Base-by-base conservation (phyloP, 2,329 filamentous ascomycete species). In the Graphium sp. region DNA sequence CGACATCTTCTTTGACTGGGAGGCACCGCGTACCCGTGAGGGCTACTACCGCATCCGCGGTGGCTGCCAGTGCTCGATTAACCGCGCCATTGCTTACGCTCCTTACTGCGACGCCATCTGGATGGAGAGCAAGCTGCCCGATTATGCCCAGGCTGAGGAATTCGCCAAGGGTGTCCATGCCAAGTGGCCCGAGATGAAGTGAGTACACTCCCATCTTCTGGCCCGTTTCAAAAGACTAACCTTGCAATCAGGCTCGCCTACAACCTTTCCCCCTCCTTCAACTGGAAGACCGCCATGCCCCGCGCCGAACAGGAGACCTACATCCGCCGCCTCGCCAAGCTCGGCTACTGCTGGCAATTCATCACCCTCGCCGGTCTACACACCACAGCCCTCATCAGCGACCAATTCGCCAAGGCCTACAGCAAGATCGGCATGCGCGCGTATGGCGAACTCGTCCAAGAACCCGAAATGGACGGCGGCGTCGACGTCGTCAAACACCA, bases 261-360 rank as follows among this genome's bases (percentile, higher is more conserved):
- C 65, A 98, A 98, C 65, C 76, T 98, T 38, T 94, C 84, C 0
- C 89, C 89, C 18, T 93, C 84, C 4, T 98, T 98, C 77, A 98
- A 98, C 72, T 98, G 89, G 89, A 95, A 95, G 65, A 68, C 84
- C 33, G 89, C 87, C 43, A 94, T 94, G 85, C 67, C 82, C 24
- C 73, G 79, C 39, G 65, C 68, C 30, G 87, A 95, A 52, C 89
- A 98, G 59, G 83, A 93, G 60, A 98, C 89, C 13, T 98, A 95
- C 61, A 98, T 98, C 60, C 63, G 74, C 37, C 81, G 89, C 23
- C 78, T 98, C 22, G 84, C 75, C 35, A 47, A 60, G 37, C 70
- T 98, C 27, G 89, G 89, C 37, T 98, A 98, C 70, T 92, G 83
- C 71, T 98, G 89, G 89, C 89, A 98, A 56, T 98, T 98, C 66